A percentile compares a stretch with the other conserved stretches of the same genome.
Conservation (phyloP, 805 yeast species). For the Candida tallmaniae region DNA sequence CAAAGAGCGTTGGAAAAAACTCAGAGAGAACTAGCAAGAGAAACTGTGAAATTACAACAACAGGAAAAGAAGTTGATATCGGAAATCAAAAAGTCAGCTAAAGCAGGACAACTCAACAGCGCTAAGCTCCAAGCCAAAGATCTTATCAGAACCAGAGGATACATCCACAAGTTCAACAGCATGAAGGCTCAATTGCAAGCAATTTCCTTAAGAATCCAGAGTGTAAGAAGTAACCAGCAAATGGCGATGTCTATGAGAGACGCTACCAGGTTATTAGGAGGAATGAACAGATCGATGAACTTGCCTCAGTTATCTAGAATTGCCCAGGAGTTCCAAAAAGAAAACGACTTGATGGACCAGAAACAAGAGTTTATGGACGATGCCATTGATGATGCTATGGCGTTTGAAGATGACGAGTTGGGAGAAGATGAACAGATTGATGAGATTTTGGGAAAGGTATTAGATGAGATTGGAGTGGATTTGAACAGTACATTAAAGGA, state of each 20-base stretch:
- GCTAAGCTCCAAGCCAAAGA: slow-evolving; percentile 96
- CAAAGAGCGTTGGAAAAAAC: slow-evolving; percentile 94
- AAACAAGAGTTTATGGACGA: slow-evolving; percentile 99
- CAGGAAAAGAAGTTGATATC: slow-evolving; percentile 85
- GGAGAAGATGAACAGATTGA: slow-evolving; percentile 87
- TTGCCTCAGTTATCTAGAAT: slow-evolving; percentile 83
- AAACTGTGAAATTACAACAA: slow-evolving; percentile 74
- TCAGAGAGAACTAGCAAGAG: slow-evolving; percentile 89
- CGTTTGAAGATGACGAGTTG: slow-evolving; percentile 66
- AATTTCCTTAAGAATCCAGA: slow-evolving; percentile 82
- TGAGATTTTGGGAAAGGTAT: slow-evolving; percentile 83
- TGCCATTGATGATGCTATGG: slow-evolving; percentile 95
- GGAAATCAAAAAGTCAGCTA: slow-evolving; percentile 90
- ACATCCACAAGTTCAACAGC: slow-evolving; percentile 80
- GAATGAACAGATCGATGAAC: slow-evolving; percentile 89
- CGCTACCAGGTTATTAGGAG: slow-evolving; percentile 77
- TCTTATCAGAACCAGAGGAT: slow-evolving; percentile 78
- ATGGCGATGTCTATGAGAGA: slow-evolving; percentile 95
- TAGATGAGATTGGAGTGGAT: slow-evolving; percentile 95
- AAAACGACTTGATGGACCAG: slow-evolving; percentile 96
- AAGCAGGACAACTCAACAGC: slow-evolving; percentile 80
- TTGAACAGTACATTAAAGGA: slow-evolving; percentile 48
- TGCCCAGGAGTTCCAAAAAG: slow-evolving; percentile 92
- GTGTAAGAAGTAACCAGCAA: slow-evolving; percentile 89
- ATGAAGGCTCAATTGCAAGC: slow-evolving; percentile 98